Evolutionary conservation across 768 basidiomycete genomes (phyloP), one percentile per base, ranked within the genome.

Genomic region (Suillus brevipes): DNA sequence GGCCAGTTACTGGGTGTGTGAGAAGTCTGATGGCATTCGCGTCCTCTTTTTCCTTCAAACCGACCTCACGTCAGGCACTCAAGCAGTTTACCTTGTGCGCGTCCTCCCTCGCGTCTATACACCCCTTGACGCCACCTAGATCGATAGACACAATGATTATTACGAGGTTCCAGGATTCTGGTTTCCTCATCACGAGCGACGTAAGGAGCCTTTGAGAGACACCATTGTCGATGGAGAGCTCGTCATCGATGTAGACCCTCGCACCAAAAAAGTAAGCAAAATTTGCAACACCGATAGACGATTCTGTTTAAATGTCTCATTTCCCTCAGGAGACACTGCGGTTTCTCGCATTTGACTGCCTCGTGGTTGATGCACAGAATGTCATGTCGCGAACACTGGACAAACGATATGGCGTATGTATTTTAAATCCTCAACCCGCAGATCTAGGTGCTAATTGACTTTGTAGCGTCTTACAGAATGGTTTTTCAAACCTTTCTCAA

Each of bases 1-100:
- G 38, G 34, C 56, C 73, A 98, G 96, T 74, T 99, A 92, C 77
- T 99, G 97, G 97, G 97, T 99, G 50, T 97, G 95, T 79, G 97
- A 99, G 81, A 99, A 99, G 81, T 97, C 94, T 14, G 97, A 99
- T 73, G 97, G 97, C 14, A 75, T 99, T 60, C 88, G 97, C 42
- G 92, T 99, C 47, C 81, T 99, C 36, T 85, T 99, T 60, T 79
- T 97, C 65, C 84, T 99, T 59, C 80, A 84, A 75, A 84, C 89
- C 60, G 82, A 90, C 80, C 70, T 78, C 57, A 69, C 76, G 40
- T 70, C 83, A 61, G 80, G 80, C 68, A 82, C 78, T 58, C 90
- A 91, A 75, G 75, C 74, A 47, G 86, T 91, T 4, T 97, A 87
- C 78, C 82, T 98, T 36, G 97, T 97, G 69, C 68, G 90, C 78